These are phyloP conservation scores for Calocybe gambosa DNA, from an alignment of 1,284 basidiomycete species.

Conservation along the genomic window DNA sequence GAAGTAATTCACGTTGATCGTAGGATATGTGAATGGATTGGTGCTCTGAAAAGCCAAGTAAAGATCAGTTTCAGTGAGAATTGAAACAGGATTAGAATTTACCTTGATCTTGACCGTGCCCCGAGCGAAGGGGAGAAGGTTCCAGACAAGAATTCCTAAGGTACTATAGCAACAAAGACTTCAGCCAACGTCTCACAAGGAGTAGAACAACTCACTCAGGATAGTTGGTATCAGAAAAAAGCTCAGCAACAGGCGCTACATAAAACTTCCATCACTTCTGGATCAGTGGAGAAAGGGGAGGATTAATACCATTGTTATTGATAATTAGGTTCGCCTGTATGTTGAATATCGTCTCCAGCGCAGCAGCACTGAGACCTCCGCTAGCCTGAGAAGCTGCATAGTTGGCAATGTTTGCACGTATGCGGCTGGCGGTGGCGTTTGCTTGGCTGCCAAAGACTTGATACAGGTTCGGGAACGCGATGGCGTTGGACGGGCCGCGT, in stretches of 20 bases:
- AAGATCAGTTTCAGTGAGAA: background rate
- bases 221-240: slow-evolving; percentile 37
- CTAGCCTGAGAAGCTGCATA: slow-evolving; percentile 37
- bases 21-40: slow-evolving; percentile 40
- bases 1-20: slow-evolving; percentile 45
- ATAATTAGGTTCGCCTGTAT: slow-evolving; percentile 38
- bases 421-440: slow-evolving; percentile 24
- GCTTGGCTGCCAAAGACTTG: slow-evolving; percentile 33
- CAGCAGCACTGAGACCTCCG: slow-evolving; percentile 29
- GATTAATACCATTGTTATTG: slow-evolving; percentile 34
- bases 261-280: background rate
- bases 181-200: background rate
- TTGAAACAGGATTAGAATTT: background rate
- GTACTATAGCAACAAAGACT: slow-evolving; percentile 21
- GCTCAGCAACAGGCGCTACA: slow-evolving; percentile 41
- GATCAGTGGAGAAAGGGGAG: background rate
- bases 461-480: slow-evolving; percentile 39
- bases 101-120: slow-evolving; percentile 45
- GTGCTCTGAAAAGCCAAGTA: slow-evolving; percentile 26
- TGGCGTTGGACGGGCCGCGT: slow-evolving; percentile 33
- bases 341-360: slow-evolving; percentile 34
- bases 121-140: slow-evolving; percentile 47
- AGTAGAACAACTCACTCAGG: slow-evolving; percentile 27
- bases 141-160: slow-evolving; percentile 46
- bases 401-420: slow-evolving; percentile 22